Evolutionary conservation across 768 basidiomycete genomes (phyloP), one percentile per base, ranked within the genome.

Genomic region (Lentinula lateritia): DNA sequence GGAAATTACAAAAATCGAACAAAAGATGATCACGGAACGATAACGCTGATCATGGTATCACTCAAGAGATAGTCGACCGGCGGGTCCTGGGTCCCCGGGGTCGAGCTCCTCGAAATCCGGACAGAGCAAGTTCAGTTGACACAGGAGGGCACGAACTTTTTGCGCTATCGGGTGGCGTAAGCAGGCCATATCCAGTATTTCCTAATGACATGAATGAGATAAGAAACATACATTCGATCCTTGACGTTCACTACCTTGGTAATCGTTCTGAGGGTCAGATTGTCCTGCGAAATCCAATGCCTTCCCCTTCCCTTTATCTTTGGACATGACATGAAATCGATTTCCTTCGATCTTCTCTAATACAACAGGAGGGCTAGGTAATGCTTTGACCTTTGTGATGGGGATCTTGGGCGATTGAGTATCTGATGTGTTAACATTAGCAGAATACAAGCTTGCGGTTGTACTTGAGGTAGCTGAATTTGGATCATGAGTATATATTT

Each of bases 51-150:
- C 28, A 28, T 28, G 28, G 39, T 41, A 34, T 6, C 41, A 20
- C 18, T 59, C 46, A 59, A 36, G n/a, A 59, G 13, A 59, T 59
- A 18, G 58, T 59, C 13, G 58, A 59, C 1, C 58, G 28, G 16
- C 58, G 58, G 39, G 46, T 9, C 58, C 58, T 46, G 18, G 58
- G 58, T 20, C 58, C 58, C 28, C 46, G 28, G 46, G 58, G 58
- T 3, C 58, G 43, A 36, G 10, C 15, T 23, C 32, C 36, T 39
- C 58, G 43, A 38, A 42, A 23, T 43, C 55, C 55, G n/a, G 55
- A 56, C n/a, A 50, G 38, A 35, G 46, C n/a, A 59, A n/a, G 10
- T 5, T 28, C 28, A 34, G 13, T 46, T 36, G 36, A 34, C 9
- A 6, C n/a, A 12, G 58, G 34, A 34, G 35, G 12, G 15, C 7